Conservation (phyloP, 352 stramenopile genomes). For the Phytophthora nicotianae region DNA sequence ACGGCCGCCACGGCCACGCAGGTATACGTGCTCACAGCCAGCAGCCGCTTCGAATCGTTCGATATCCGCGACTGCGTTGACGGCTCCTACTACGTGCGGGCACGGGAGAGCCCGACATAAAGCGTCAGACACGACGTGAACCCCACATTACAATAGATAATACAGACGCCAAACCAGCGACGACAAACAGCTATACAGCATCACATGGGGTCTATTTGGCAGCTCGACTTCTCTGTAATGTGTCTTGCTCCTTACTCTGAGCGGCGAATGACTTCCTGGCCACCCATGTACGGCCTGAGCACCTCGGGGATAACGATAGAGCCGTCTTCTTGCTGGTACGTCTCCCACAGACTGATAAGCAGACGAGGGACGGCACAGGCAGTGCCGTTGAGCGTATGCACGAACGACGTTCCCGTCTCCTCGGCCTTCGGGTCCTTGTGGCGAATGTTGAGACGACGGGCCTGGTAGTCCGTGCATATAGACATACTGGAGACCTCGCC, state of each 20-base stretch:
- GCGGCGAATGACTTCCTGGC: conserved; percentile 64
- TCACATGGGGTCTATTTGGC: conserved; percentile 25
- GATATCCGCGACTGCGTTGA: conserved; percentile 50
- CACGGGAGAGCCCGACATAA: conserved; percentile 16
- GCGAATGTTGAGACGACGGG: conserved; percentile 84
- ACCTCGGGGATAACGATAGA: conserved; percentile 80
- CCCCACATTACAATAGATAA: conserved; percentile 28
- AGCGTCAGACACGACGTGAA: conserved; percentile 14
- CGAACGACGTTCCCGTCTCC: conserved; percentile 58
- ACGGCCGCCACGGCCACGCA: conserved; percentile 49
- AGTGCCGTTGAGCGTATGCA: conserved; percentile 90
- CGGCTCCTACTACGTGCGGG: conserved; percentile 39
- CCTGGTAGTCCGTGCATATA: conserved; percentile 92
- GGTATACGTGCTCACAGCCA: conserved; percentile 49
- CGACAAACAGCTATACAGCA: conserved; percentile 21
- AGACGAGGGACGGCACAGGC: conserved; percentile 81
- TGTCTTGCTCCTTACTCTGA: conserved; percentile 24
- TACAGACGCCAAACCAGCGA: conserved; percentile 10
- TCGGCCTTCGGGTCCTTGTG: conserved; percentile 73
- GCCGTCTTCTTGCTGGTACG: conserved; percentile 80
- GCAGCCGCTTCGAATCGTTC: conserved; percentile 49
- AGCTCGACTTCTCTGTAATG: conserved; percentile 11
- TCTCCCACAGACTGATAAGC: conserved; percentile 88
- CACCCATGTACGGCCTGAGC: conserved; percentile 82
- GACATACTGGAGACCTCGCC: conserved; percentile 87